Evolutionary conservation across 2,329 filamentous ascomycete genomes (phyloP).

Genomic region (Phoma herbarum): DNA sequence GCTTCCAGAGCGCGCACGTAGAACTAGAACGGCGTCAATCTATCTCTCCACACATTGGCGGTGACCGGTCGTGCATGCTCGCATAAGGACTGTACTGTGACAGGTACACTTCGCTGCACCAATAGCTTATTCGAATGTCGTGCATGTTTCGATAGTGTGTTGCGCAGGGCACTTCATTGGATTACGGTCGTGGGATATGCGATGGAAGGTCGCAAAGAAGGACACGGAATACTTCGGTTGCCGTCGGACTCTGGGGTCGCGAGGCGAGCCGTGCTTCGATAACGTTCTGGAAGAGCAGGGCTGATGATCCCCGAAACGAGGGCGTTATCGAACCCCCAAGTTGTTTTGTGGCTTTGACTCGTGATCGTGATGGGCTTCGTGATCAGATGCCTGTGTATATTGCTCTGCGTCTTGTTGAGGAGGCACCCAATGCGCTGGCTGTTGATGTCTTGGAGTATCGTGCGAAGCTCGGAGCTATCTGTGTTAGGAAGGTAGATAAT

Average conservation of each 20-base stretch:
- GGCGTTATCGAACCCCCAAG: constrained; percentile 11
- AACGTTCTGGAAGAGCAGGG: constrained; percentile 27
- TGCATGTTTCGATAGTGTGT: constrained; percentile 22
- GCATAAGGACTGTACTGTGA: constrained; percentile 23
- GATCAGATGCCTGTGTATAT: constrained; percentile 11
- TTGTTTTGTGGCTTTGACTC: constrained; percentile 9
- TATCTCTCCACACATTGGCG: constrained; percentile 6
- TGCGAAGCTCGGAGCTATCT: constrained; percentile 18
- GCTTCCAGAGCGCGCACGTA: constrained; percentile 12
- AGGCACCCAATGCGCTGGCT: constrained; percentile 1
- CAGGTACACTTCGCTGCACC: constrained; percentile 29
- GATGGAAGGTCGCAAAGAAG: constrained; percentile 32
- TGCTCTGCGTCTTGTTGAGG: constrained; percentile 21
- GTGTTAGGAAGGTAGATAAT: constrained; percentile 17
- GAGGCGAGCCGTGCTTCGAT: constrained; percentile 32
- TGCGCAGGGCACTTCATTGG: constrained; percentile 10
- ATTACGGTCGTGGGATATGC: constrained; percentile 32
- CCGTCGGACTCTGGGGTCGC: constrained; percentile 22
- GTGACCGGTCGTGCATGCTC: constrained; percentile 13
- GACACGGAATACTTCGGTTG: constrained; percentile 34
- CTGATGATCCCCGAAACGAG: constrained; percentile 8
- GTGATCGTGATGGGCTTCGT: constrained; percentile 8
- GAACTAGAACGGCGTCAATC: constrained; percentile 1
- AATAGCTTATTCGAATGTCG: constrained; percentile 30
- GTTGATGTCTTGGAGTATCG: constrained; percentile 7